Percentiles rank a stretch among this genome's conserved stretches.
Evolutionary conservation across 257 asterid species (phyloP).

Genomic region (Solanum clarkiae): DNA sequence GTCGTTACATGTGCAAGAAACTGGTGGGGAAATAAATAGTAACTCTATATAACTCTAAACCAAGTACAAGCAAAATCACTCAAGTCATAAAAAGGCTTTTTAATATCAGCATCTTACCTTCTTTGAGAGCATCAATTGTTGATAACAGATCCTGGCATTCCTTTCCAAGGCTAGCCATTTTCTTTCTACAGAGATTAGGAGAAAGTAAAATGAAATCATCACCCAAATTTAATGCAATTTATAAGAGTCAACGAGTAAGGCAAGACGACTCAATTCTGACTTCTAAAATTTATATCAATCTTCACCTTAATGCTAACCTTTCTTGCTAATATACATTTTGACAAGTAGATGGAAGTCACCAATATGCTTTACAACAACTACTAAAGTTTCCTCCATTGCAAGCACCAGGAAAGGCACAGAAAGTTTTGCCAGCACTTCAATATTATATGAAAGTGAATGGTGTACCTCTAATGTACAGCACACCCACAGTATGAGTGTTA

Average conservation of each 20-base stretch:
- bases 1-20: neutral
- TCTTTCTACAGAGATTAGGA: slow-evolving; percentile 37
- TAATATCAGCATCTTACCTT: slow-evolving; percentile 35
- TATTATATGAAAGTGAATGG: neutral
- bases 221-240: neutral
- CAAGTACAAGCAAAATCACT: neutral
- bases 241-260: neutral
- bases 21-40: neutral
- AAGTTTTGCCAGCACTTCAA: neutral
- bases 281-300: neutral
- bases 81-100: neutral
- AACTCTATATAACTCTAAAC: neutral
- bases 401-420: neutral
- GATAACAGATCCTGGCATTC: slow-evolving; percentile 82
- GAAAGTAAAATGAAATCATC: neutral
- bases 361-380: neutral
- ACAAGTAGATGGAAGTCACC: neutral
- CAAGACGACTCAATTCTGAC: neutral
- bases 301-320: neutral
- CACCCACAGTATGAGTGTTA: neutral
- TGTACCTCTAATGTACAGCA: neutral
- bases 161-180: slow-evolving; percentile 64
- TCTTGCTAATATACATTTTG: neutral
- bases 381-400: neutral
- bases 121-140: slow-evolving; percentile 79